Conservation (phyloP, 805 yeast species). For the Yarrowia porcina region DNA sequence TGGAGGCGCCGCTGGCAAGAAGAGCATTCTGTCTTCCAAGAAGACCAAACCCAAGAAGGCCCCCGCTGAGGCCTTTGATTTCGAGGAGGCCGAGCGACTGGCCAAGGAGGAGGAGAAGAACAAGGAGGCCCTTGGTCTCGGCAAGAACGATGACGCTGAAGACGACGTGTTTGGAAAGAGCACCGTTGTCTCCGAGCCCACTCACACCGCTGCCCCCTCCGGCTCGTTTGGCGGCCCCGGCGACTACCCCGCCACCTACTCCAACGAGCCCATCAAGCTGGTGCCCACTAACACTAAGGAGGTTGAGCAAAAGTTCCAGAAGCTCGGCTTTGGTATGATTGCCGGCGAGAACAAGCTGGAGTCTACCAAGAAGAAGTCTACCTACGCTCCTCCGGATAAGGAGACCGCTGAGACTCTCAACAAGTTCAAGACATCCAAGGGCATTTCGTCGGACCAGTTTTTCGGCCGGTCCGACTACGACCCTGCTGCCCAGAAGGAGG, state of each 20-base stretch:
- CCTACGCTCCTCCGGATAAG: conserved; percentile 29
- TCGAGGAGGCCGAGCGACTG: conserved; percentile 66
- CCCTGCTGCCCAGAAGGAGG: conserved; percentile 73
- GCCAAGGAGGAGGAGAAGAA: conserved; percentile 82
- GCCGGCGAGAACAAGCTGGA: conserved; percentile 35
- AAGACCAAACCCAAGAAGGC: conserved; percentile 38
- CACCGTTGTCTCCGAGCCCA: conserved; percentile 6
- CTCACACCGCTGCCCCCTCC: conserved; percentile 25
- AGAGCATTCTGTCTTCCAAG: conserved; percentile 37
- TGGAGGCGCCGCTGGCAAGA: conserved; percentile 27
- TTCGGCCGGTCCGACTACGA: conserved; percentile 88
- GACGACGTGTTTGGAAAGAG: conserved; percentile 23
- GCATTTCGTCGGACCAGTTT: conserved; percentile 90
- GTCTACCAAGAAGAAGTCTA: conserved; percentile 33
- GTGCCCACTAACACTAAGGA: conserved; percentile 25
- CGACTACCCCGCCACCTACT: conserved; percentile 5
- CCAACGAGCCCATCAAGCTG: conserved; percentile 22
- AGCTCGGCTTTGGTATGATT: conserved; percentile 87
- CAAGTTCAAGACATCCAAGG: conserved; percentile 86
- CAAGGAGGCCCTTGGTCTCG: conserved; percentile 45
- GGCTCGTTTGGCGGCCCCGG: conserved; percentile 21
- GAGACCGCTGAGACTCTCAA: conserved; percentile 36
- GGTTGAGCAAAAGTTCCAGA: conserved; percentile 50
- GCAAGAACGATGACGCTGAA: conserved; percentile 35
- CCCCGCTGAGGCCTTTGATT: conserved; percentile 51